Evolutionary conservation across 129 eudicot genomes (phyloP).

Genomic region (Deinandra increscens): DNA sequence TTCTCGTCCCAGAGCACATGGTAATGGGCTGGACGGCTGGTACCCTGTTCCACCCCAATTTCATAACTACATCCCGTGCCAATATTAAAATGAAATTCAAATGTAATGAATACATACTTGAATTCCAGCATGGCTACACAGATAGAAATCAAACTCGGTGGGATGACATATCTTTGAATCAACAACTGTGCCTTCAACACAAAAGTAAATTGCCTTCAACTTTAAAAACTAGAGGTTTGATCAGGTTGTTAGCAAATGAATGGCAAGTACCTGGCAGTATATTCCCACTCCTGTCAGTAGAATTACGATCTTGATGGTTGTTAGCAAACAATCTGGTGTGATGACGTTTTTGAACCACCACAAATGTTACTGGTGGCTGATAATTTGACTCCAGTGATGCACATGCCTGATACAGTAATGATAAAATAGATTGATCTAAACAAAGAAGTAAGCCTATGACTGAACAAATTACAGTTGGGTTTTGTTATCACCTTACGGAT

Average conservation of each 20-base stretch:
- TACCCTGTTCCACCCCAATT: slow-evolving; percentile 53
- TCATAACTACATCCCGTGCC: background rate
- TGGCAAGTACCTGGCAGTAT: slow-evolving; percentile 62
- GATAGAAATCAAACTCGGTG: slow-evolving; percentile 86
- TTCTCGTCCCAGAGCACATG: slow-evolving; percentile 96
- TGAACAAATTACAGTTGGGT: background rate
- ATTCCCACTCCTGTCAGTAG: slow-evolving; percentile 82
- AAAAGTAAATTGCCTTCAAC: background rate
- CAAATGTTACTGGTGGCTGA: slow-evolving; percentile 93
- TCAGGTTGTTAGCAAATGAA: no score
- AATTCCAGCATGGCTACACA: slow-evolving; percentile 96
- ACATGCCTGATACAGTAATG: slow-evolving; percentile 60
- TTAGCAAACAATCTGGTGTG: slow-evolving; percentile 85
- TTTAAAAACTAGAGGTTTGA: no score
- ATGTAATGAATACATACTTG: slow-evolving; percentile 41
- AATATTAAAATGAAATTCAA: background rate
- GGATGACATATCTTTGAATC: slow-evolving; percentile 95
- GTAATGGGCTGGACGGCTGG: slow-evolving; percentile 92
- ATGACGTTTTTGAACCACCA: slow-evolving; percentile 94
- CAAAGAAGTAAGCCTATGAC: background rate
- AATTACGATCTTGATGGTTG: slow-evolving; percentile 60
- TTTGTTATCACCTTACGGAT: slow-evolving; percentile 66
- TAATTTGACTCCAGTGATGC: slow-evolving; percentile 73
- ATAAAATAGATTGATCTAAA: background rate
- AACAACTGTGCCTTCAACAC: slow-evolving; percentile 71